Evolutionary conservation across 1,139 yeast genomes (phyloP).

Genomic region (Hansenula lynferdii): DNA sequence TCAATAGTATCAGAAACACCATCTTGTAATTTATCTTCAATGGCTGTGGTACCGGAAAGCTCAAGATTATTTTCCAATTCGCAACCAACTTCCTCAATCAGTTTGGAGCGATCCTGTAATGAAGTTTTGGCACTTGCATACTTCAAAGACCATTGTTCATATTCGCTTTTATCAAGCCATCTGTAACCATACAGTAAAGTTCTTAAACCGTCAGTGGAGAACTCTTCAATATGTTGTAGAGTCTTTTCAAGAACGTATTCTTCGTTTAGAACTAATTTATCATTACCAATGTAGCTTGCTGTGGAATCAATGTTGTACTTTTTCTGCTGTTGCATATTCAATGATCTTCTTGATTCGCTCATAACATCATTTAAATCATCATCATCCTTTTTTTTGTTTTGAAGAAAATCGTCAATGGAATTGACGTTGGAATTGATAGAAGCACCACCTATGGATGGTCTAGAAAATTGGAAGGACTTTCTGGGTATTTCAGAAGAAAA

Average conservation of each 20-base stretch:
- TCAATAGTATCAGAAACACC: slow-evolving; percentile 96
- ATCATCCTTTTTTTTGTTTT: slow-evolving; percentile 41
- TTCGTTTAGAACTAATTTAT: slow-evolving; percentile 63
- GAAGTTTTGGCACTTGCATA: slow-evolving; percentile 79
- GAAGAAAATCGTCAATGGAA: slow-evolving; percentile 54
- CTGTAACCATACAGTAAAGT: slow-evolving; percentile 80
- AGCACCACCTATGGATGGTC: slow-evolving; percentile 13
- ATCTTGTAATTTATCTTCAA: slow-evolving; percentile 92
- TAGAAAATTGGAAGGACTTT: slow-evolving; percentile 21
- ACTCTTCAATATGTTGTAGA: slow-evolving; percentile 85
- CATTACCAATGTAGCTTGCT: slow-evolving; percentile 47
- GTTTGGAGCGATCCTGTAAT: slow-evolving; percentile 55
- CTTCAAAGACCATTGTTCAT: slow-evolving; percentile 58
- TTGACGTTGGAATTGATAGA: slow-evolving; percentile 25
- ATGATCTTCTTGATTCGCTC: slow-evolving; percentile 53
- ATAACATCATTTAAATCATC: slow-evolving; percentile 59
- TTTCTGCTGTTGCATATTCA: slow-evolving; percentile 56
- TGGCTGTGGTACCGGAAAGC: slow-evolving; percentile 90
- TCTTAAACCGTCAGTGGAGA: slow-evolving; percentile 91
- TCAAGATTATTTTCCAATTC: slow-evolving; percentile 62
- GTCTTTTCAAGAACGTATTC: slow-evolving; percentile 79
- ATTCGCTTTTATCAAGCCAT: slow-evolving; percentile 60
- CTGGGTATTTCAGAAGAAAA: slow-evolving; percentile 24
- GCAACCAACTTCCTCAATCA: slow-evolving; percentile 72
- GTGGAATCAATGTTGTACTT: slow-evolving; percentile 33